phyloP scores from a whole-genome alignment of 129 eudicot species.

The Oenanthe sinensis region DNA sequence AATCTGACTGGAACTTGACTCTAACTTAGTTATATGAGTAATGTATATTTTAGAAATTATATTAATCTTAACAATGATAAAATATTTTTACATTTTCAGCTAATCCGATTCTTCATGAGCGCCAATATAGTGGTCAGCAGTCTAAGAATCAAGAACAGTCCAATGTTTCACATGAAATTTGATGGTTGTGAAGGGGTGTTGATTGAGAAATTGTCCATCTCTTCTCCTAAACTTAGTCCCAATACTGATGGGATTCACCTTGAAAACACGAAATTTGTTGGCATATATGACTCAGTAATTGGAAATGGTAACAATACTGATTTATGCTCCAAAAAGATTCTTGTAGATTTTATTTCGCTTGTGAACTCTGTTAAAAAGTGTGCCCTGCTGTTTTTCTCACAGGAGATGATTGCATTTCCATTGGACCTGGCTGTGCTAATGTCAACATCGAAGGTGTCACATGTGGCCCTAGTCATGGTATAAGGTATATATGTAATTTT shows the following conservation, averaged over 20 bases:
- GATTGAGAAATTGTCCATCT: slow-evolving; percentile 61
- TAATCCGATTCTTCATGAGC: slow-evolving; percentile 90
- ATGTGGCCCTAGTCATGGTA: slow-evolving; percentile 96
- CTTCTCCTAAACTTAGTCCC: slow-evolving; percentile 90
- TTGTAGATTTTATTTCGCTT: neutral
- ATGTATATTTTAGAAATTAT: neutral
- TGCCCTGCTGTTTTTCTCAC: slow-evolving; percentile 5
- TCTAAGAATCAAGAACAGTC: slow-evolving; percentile 75
- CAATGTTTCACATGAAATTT: slow-evolving; percentile 88
- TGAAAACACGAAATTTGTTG: slow-evolving; percentile 70
- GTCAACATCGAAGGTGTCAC: slow-evolving; percentile 73
- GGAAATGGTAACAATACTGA: slow-evolving; percentile 41
- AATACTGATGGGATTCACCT: slow-evolving; percentile 94
- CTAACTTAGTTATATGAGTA: neutral
- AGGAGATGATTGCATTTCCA: slow-evolving; percentile 99
- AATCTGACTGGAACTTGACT: neutral
- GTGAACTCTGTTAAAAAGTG: neutral
- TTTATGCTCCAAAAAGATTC: neutral
- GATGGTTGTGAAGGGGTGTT: slow-evolving; percentile 89
- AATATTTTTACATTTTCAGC: slow-evolving; percentile 24
- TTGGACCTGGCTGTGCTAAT: slow-evolving; percentile 75
- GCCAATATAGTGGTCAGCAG: slow-evolving; percentile 56
- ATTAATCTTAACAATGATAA: neutral
- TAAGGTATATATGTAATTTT: slow-evolving; percentile 41
- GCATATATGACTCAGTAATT: slow-evolving; percentile 76